phyloP scores from a whole-genome alignment of 2,329 filamentous ascomycete genomes.

The Chalaropsis ovoidea region DNA sequence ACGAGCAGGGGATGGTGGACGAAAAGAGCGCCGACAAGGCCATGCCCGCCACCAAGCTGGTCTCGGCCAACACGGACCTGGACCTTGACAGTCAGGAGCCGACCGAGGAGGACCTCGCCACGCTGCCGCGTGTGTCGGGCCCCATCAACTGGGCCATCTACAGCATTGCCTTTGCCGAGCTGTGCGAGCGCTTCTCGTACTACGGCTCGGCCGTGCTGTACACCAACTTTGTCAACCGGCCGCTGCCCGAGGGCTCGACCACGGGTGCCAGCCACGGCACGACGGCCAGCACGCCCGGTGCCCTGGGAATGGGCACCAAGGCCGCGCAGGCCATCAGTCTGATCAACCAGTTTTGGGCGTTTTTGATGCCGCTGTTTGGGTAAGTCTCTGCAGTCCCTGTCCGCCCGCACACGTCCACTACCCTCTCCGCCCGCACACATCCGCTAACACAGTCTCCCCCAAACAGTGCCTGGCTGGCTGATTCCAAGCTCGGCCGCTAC shows the following conservation, averaged over 20 bases:
- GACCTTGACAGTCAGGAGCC: conserved; percentile 36
- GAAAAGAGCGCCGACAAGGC: conserved; percentile 25
- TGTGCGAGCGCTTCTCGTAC: conserved; percentile 69
- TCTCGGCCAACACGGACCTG: conserved; percentile 22
- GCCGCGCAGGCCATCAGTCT: conserved; percentile 42
- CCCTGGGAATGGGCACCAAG: conserved; percentile 49
- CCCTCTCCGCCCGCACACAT: not conserved
- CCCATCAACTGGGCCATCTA: conserved; percentile 56
- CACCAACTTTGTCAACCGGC: conserved; percentile 54
- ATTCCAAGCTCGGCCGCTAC: conserved; percentile 63
- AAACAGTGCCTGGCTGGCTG: conserved; percentile 46
- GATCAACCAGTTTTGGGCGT: conserved; percentile 54
- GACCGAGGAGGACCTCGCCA: conserved; percentile 51
- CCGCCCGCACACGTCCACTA: conserved; percentile 30
- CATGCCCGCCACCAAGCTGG: not conserved
- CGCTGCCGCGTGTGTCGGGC: conserved; percentile 54
- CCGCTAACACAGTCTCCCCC: not conserved
- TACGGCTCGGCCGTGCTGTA: conserved; percentile 61
- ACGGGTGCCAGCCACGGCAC: conserved; percentile 40
- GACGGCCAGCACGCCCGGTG: conserved; percentile 38
- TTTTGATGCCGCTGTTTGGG: conserved; percentile 49
- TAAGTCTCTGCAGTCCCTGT: too few species aligned
- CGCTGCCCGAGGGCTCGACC: conserved; percentile 43
- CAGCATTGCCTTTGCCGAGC: conserved; percentile 61
- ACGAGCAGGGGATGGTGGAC: conserved; percentile 3